Conservation (phyloP, 225 moss, liverwort and hornwort species). For the Sphagnum tenellum region DNA sequence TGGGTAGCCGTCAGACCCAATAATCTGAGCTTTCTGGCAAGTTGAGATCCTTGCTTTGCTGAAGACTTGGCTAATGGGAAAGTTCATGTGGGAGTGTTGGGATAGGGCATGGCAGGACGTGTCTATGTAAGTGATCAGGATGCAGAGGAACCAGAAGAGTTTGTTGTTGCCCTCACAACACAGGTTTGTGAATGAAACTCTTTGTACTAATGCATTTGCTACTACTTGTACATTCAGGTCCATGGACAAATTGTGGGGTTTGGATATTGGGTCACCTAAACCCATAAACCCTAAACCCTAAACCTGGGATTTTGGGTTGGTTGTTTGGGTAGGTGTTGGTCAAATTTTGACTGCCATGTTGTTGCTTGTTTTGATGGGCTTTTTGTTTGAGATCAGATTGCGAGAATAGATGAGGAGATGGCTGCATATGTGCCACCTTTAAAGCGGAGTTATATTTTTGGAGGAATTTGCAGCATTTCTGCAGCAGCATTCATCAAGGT, state of each 20-base stretch:
- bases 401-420: slow-evolving; percentile 93
- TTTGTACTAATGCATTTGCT: no score
- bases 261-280: no score
- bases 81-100: background rate
- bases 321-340: background rate
- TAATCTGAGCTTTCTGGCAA: background rate
- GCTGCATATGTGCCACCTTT: slow-evolving; percentile 80
- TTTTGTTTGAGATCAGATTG: slow-evolving; percentile 36
- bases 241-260: no score
- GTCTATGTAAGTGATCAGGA: slow-evolving; percentile 97
- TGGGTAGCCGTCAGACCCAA: no score
- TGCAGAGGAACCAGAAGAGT: slow-evolving; percentile 99
- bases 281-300: no score
- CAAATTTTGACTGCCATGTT: background rate
- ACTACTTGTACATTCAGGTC: no score
- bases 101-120: slow-evolving; percentile 65
- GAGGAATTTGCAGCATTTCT: slow-evolving; percentile 93
- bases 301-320: no score
- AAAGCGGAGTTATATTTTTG: slow-evolving; percentile 92
- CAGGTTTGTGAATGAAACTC: slow-evolving; percentile 29
- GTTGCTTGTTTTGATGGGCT: no score
- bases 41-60: no score
- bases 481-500: slow-evolving; percentile 96
- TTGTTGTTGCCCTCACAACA: slow-evolving; percentile 70
- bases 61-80: no score